These are phyloP conservation scores for Candida corydali DNA, from an alignment of 805 yeast genomes.

Conservation along the genomic window DNA sequence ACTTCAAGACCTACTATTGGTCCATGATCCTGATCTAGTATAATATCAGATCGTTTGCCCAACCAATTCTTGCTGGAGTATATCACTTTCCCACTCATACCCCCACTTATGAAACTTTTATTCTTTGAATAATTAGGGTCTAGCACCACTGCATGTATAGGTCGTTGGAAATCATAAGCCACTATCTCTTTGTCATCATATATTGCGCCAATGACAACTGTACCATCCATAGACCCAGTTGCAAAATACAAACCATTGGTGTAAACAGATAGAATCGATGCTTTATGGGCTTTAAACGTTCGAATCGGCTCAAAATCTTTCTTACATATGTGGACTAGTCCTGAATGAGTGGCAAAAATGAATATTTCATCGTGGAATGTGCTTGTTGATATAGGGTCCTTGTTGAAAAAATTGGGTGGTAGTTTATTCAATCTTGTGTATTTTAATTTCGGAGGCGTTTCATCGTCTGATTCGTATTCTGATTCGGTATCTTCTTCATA, in stretches of 20 bases:
- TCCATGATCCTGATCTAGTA: conserved; percentile 57
- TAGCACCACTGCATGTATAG: conserved; percentile 81
- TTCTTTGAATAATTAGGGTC: conserved; percentile 63
- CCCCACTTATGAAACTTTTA: conserved; percentile 77
- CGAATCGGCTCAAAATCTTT: conserved; percentile 60
- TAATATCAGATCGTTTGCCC: conserved; percentile 70
- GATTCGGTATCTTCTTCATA: conserved; percentile 6
- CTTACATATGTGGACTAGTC: conserved; percentile 64
- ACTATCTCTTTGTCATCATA: conserved; percentile 56
- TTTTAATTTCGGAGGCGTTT: conserved; percentile 69
- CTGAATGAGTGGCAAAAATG: conserved; percentile 88
- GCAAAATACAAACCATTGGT: conserved; percentile 75
- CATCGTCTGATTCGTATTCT: conserved; percentile 10
- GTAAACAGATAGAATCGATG: conserved; percentile 72
- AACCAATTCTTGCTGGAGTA: conserved; percentile 82
- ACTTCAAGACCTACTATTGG: conserved; percentile 67
- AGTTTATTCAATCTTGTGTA: conserved; percentile 67
- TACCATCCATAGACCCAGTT: conserved; percentile 92
- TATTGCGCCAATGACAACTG: conserved; percentile 76
- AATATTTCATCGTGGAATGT: conserved; percentile 55
- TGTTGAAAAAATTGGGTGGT: conserved; percentile 65
- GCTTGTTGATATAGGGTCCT: conserved; percentile 77
- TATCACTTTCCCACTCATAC: conserved; percentile 79
- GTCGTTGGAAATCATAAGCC: conserved; percentile 81
- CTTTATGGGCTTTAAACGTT: conserved; percentile 78